Evolutionary conservation across 1,139 yeast genomes (phyloP).

Genomic region (Arxiozyma heterogenica): DNA sequence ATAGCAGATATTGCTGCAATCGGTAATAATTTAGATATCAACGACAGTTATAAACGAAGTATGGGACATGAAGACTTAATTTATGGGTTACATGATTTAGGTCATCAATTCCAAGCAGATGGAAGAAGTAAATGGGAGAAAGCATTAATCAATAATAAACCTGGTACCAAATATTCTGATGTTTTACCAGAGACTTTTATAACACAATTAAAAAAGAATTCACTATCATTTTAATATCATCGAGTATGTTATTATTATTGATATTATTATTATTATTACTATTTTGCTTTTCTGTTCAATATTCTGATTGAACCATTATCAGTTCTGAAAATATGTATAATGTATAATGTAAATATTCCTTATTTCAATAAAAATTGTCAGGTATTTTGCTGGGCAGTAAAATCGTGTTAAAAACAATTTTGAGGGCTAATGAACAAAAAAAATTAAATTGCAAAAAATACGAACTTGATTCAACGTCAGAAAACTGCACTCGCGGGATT

Average conservation of each 20-base stretch:
- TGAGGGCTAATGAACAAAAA: too few species aligned
- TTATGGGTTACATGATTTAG: slow-evolving; percentile 44
- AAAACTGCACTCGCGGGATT: too few species aligned
- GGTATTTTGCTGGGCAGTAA: too few species aligned
- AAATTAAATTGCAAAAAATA: too few species aligned
- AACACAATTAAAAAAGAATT: slow-evolving; percentile 9
- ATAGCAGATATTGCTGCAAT: slow-evolving; percentile 67
- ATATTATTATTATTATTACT: too few species aligned
- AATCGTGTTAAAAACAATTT: too few species aligned
- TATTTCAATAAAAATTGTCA: not conserved
- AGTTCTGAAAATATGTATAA: not conserved
- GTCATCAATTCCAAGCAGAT: slow-evolving; percentile 36
- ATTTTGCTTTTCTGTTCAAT: not conserved
- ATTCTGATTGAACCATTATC: not conserved
- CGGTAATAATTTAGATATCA: slow-evolving; percentile 31
- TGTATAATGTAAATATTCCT: not conserved
- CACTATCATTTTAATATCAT: not conserved
- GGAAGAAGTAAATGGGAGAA: slow-evolving; percentile 37
- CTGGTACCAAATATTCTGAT: slow-evolving; percentile 42
- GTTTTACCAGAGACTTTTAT: slow-evolving; percentile 30
- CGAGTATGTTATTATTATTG: not conserved
- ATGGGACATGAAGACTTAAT: slow-evolving; percentile 59
- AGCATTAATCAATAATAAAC: slow-evolving; percentile 33
- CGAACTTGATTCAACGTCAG: too few species aligned
- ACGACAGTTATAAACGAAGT: slow-evolving; percentile 7